phyloP scores from a whole-genome alignment of 2,329 filamentous ascomycete species.

The Meredithiella fracta region DNA sequence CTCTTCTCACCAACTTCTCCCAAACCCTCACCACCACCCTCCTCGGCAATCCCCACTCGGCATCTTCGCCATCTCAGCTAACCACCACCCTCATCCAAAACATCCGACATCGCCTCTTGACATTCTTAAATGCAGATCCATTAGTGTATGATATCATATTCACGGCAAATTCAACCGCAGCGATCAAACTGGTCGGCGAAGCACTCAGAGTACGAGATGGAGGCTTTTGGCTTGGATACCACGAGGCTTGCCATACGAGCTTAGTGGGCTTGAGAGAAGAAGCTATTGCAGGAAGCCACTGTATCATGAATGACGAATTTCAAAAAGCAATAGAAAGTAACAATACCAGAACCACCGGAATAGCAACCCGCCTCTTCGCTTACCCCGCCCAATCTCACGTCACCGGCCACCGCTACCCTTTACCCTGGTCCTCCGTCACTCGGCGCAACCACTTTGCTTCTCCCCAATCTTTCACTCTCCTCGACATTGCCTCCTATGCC shows the following conservation, averaged over 20 bases:
- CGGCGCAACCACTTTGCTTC: conserved; percentile 18
- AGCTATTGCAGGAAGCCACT: conserved; percentile 15
- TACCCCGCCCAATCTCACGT: conserved; percentile 58
- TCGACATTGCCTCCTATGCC: conserved; percentile 49
- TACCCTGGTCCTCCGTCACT: conserved; percentile 33
- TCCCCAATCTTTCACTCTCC: conserved; percentile 29
- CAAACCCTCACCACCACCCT: conserved; percentile 37
- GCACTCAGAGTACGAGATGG: conserved; percentile 34
- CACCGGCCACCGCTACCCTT: conserved; percentile 45
- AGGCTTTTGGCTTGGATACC: conserved; percentile 42
- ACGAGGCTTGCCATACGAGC: conserved; percentile 45
- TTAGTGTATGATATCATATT: conserved; percentile 45
- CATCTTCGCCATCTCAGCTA: conserved; percentile 40
- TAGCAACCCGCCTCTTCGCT: conserved; percentile 31
- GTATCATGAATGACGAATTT: too few relatives aligned
- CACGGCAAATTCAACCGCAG: conserved; percentile 43
- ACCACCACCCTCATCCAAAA: conserved; percentile 41
- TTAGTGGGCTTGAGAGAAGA: conserved; percentile 52
- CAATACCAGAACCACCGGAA: too few relatives aligned
- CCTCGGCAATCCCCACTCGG: conserved; percentile 55
- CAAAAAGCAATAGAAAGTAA: too few relatives aligned
- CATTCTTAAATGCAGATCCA: conserved; percentile 42
- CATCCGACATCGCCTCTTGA: conserved; percentile 35
- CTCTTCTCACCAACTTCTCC: conserved; percentile 39
- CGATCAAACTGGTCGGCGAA: conserved; percentile 45